Evolutionary conservation across 192 early-diverging fungal genomes (phyloP).

Genomic region (Linnemannia schmuckeri): DNA sequence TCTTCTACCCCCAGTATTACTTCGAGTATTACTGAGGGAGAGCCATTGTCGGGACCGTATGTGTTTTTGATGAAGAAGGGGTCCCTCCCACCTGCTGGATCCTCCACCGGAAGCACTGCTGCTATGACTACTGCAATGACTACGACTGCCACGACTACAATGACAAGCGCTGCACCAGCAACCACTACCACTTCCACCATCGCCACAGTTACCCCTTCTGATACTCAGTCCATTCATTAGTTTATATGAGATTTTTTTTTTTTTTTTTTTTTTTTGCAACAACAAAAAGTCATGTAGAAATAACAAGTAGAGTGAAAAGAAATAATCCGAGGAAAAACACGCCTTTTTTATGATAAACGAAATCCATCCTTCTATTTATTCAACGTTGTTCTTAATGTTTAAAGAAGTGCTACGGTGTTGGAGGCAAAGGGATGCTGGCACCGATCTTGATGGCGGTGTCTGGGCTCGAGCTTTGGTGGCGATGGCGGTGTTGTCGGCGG

Average conservation of each 20-base stretch:
- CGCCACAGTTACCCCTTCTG: background rate
- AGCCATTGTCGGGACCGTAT: conserved; percentile 32
- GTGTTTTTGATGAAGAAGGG: conserved; percentile 38
- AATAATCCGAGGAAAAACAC: background rate
- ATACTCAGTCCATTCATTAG: background rate
- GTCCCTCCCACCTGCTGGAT: background rate
- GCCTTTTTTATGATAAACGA: background rate
- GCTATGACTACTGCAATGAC: background rate
- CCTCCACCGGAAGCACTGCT: background rate
- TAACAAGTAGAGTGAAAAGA: background rate
- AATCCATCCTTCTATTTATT: background rate
- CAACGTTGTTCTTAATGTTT: background rate
- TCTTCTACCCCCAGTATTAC: background rate
- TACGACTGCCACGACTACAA: background rate
- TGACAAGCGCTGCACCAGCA: background rate
- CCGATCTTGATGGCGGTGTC: background rate
- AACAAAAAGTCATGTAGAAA: background rate
- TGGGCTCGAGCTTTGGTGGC: background rate
- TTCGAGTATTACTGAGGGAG: background rate
- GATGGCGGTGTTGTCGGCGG: background rate
- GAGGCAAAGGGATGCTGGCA: background rate
- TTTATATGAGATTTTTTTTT: background rate
- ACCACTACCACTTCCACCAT: background rate
- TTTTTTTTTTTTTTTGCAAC: background rate
- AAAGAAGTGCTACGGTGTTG: background rate